A percentile compares a stretch with the other conserved stretches of the same genome.
Conservation (phyloP, 2,329 filamentous ascomycete genomes). For the Fusarium duplospermum region DNA sequence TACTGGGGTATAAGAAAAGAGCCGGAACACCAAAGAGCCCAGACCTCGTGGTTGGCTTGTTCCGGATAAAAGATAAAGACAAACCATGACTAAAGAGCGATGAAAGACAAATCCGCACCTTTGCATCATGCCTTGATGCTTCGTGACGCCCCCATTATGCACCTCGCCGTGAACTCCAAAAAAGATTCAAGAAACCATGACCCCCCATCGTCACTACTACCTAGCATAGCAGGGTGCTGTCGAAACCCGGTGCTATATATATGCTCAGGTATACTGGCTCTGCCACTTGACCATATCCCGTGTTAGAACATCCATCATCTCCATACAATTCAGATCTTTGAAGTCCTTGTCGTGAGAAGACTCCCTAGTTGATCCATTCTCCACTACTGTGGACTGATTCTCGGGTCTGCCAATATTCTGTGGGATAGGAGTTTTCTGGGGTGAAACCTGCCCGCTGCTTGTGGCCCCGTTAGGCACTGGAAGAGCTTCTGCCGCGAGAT, state of each 20-base stretch:
- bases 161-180: conserved; percentile 37
- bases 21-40: conserved; percentile 18
- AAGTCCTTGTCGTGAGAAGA: conserved; percentile 65
- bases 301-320: conserved; percentile 92
- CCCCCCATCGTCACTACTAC: neutral
- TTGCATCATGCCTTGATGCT: conserved; percentile 37
- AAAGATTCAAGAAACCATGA: conserved; percentile 11
- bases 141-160: conserved; percentile 40
- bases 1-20: conserved; percentile 33
- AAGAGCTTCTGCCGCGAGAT: conserved; percentile 76
- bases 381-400: conserved; percentile 37
- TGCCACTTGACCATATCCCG: conserved; percentile 88
- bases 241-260: neutral
- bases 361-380: conserved; percentile 41
- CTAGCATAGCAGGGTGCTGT: neutral
- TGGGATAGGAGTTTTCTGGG: conserved; percentile 51
- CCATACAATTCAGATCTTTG: conserved; percentile 79
- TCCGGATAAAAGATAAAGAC: conserved; percentile 14
- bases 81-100: conserved; percentile 14
- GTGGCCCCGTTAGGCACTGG: conserved; percentile 56
- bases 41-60: conserved; percentile 6
- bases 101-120: conserved; percentile 24
- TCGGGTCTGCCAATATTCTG: conserved; percentile 52
- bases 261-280: conserved; percentile 68
- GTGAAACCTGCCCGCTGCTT: conserved; percentile 54